Percentiles rank a stretch among this genome's conserved stretches.
These are phyloP conservation scores for Tephrocybe sp. DNA, from an alignment of 768 basidiomycete genomes.

Conservation along the genomic window DNA sequence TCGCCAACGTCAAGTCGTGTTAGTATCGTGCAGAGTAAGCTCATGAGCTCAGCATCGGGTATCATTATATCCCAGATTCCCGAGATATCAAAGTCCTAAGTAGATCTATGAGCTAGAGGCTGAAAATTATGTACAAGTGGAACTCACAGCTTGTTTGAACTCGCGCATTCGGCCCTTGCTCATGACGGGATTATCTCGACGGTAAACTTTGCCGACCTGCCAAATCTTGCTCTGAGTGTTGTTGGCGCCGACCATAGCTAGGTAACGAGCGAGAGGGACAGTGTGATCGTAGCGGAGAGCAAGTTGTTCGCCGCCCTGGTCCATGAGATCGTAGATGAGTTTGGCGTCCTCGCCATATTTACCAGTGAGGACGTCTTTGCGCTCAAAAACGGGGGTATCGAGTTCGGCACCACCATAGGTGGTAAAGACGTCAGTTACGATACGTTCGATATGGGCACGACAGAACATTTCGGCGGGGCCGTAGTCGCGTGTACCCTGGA, in stretches of 20 bases:
- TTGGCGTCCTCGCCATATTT: constrained; percentile 99
- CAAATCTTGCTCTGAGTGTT: constrained; percentile 80
- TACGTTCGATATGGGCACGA: constrained; percentile 85
- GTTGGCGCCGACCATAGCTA: constrained; percentile 93
- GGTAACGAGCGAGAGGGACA: constrained; percentile 91
- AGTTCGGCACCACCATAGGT: constrained; percentile 89
- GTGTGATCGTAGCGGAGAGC: constrained; percentile 96
- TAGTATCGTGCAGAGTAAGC: constrained; percentile 78
- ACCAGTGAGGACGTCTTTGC: constrained; percentile 92
- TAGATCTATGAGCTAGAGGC: background rate
- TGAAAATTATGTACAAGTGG: too few species aligned
- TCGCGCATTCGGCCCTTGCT: constrained; percentile 98
- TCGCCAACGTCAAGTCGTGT: constrained; percentile 88
- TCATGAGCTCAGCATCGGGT: constrained; percentile 90
- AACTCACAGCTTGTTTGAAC: constrained; percentile 89
- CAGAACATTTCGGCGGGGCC: constrained; percentile 91
- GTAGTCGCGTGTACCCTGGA: constrained; percentile 92
- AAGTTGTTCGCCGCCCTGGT: constrained; percentile 96
- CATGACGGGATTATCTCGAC: constrained; percentile 96
- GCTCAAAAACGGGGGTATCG: constrained; percentile 98
- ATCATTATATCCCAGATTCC: constrained; percentile 97
- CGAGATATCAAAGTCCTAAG: constrained; percentile 92
- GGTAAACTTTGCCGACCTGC: constrained; percentile 99
- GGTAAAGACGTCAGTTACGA: constrained; percentile 85
- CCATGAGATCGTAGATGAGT: constrained; percentile 95